Evolutionary conservation across 305 asterid genomes (phyloP).

Genomic region (Solanum hybrid): DNA sequence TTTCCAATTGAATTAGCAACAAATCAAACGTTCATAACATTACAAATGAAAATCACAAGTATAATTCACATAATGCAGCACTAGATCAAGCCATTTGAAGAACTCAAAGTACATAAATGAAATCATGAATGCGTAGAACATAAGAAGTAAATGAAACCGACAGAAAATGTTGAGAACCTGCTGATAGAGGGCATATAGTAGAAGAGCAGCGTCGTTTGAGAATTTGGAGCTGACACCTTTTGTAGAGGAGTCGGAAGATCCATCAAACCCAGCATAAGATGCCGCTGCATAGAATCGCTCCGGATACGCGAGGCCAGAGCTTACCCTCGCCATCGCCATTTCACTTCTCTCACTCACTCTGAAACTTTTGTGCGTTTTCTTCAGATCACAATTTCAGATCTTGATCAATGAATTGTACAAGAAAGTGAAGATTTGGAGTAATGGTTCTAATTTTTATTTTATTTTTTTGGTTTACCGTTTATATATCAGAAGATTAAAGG

Average conservation of each 20-base stretch:
- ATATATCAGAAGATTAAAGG: neutral
- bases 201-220: slow-evolving; percentile 70
- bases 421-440: neutral
- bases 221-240: slow-evolving; percentile 70
- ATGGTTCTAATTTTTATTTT: neutral
- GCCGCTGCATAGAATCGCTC: slow-evolving; percentile 94
- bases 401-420: neutral
- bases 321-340: slow-evolving; percentile 54
- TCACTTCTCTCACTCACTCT: neutral
- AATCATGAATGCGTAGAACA: neutral
- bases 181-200: slow-evolving; percentile 83
- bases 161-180: slow-evolving; percentile 42
- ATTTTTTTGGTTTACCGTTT: neutral
- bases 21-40: neutral
- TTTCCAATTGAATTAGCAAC: neutral
- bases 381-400: neutral
- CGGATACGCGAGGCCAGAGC: slow-evolving; percentile 88
- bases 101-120: neutral
- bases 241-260: slow-evolving; percentile 58
- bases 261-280: slow-evolving; percentile 73
- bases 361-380: neutral
- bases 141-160: neutral
- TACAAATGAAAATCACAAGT: neutral
- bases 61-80: slow-evolving; percentile 1
- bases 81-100: slow-evolving; percentile 2